Conservation (phyloP, 2,329 filamentous ascomycete species). For the Exophiala calicioides region DNA sequence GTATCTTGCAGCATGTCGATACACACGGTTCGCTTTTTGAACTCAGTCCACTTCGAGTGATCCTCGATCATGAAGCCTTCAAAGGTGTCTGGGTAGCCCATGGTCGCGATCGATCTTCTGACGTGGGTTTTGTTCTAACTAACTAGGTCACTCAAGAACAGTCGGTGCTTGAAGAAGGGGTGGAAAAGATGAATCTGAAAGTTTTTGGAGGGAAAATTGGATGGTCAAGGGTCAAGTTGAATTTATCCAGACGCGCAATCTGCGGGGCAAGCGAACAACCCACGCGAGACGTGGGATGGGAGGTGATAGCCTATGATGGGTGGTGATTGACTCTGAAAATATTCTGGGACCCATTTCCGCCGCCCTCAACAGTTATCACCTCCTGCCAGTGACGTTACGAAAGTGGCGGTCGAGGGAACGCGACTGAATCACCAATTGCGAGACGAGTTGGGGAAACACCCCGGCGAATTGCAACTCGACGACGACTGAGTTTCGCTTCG, state of each 20-base stretch:
- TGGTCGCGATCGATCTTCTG: conserved; percentile 24
- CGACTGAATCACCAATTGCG: too few species aligned
- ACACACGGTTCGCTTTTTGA: conserved; percentile 58
- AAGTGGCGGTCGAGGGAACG: too few species aligned
- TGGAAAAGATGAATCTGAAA: background rate
- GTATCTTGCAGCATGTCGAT: background rate
- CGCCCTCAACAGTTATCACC: too few species aligned
- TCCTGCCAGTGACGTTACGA: too few species aligned
- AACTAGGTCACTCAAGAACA: too few species aligned
- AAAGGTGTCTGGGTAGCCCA: conserved; percentile 50
- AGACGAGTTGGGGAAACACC: background rate
- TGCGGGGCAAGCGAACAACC: conserved; percentile 1
- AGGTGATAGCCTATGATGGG: conserved; percentile 8
- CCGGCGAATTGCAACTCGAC: background rate
- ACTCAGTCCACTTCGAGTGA: conserved; percentile 65
- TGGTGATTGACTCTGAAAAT: too few species aligned
- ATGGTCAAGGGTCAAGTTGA: too few species aligned
- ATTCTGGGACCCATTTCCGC: too few species aligned
- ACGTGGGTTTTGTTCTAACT: too few species aligned
- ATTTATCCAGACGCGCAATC: conserved; percentile 14
- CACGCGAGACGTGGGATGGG: conserved; percentile 7
- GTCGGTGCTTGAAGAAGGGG: background rate
- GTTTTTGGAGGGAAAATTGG: background rate
- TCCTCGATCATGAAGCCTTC: conserved; percentile 57
- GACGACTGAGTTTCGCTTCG: too few species aligned